Evolutionary conservation across 208 protist species (phyloP), one percentile per base, ranked within the genome.

Genomic region (Acanthamoeba sp.): DNA sequence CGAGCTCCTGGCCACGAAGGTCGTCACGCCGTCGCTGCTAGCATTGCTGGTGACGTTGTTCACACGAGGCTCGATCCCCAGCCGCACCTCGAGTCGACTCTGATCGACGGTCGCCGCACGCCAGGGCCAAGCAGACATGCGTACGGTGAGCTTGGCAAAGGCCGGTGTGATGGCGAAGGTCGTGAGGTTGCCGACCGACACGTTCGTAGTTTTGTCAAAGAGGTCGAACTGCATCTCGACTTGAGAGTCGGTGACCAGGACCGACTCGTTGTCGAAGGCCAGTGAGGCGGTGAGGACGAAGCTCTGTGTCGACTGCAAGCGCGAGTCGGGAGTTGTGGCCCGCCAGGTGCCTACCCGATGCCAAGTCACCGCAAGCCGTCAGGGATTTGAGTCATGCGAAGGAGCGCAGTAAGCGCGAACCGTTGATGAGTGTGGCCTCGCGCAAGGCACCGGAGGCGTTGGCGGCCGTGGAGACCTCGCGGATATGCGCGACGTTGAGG

Each of bases 181-280:
- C n/a, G 64, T 40, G 16, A 40, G 34, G 64, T 73, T 73, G 27
- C 64, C 64, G 7, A 73, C 64, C 1, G 64, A 73, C 27, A 73
- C 34, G 64, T 73, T 73, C n/a, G 64, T 40, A 10, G 34, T 27
- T 6, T 73, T 32, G 34, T 73, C 64, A 18, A 73, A 73, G 7
- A 73, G 64, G 38, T 73, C 64, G 29, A 73, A 40, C n/a, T 38
- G 64, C n/a, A 73, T 1, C 64, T 73, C 64, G 29, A 73, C 64
- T 24, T 18, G 20, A 16, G 55, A 5, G 20, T 62, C 20, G 20
- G 10, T 18, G 2, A 18, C 12, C 20, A 62, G 12, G 55, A 24
- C 55, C 3, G 55, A 16, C 12, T 62, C 55, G 55, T 27, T 62
- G 55, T 5, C 20, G 22, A 62, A 27, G 12, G 20, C 55, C 2